Evolutionary conservation across 768 basidiomycete genomes (phyloP), one percentile per base, ranked within the genome.

Genomic region (Mycena pura): DNA sequence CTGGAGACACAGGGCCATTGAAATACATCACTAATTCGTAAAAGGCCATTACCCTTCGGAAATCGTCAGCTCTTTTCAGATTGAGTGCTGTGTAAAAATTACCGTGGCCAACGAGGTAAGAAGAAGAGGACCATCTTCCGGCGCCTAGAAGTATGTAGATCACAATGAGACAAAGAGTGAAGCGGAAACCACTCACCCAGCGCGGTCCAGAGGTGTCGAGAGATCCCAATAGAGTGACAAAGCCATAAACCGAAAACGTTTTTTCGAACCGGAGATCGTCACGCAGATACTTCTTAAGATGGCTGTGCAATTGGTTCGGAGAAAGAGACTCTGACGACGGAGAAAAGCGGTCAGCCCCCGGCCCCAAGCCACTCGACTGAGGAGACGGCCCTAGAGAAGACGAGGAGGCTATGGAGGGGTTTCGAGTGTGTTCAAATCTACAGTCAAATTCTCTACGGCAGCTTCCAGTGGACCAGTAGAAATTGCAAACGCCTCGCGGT

Each of bases 391-490:
- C 28, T 52, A 63, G 63, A 21, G 62, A 32, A 21, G 44, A 24
- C 45, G 60, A 21, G n/a, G 44, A 32, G 10, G 56, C 6, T 28
- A 34, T 14, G 19, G 57, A 63, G 7, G 62, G 40, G 14, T 54
- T 66, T 43, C 45, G 64, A 7, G 63, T 66, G 60, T 87, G 86
- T 22, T 47, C 58, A 64, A 70, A 85, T 32, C 64, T 73, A 69
- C 86, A 87, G 1, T 67, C 65, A 51, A 82, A 84, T 44, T 80
- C 82, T 14, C 69, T 69, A n/a, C 63, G 76, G 69, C 86, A 87
- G 39, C 60, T 71, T 10, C 84, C 86, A 0, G 64, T 70, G 1
- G 74, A 70, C 83, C 83, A 86, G 66, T 73, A 87, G 63, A 70
- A 80, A 24, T 62, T 70, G 71, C 86, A 87, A 8, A 76, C 71